Conservation (phyloP, 306 rosid genomes). For the Trichosanthes truncata region DNA sequence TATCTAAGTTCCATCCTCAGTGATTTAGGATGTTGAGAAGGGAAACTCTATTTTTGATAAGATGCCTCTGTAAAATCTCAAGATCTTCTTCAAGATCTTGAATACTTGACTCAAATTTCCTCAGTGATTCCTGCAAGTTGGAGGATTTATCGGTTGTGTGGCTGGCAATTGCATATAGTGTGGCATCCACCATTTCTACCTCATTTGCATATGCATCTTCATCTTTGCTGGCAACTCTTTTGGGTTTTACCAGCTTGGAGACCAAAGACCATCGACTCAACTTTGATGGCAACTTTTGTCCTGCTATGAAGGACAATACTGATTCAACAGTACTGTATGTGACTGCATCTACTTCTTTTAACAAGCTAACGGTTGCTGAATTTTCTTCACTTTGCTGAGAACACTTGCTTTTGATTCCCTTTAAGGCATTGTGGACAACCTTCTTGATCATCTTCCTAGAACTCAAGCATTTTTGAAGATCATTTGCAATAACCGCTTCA, state of each 20-base stretch:
- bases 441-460: slow-evolving; percentile 16
- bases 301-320: slow-evolving; percentile 10
- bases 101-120: slow-evolving; percentile 8
- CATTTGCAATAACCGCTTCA: slow-evolving; percentile 7
- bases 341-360: slow-evolving; percentile 19
- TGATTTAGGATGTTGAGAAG: slow-evolving; percentile 24
- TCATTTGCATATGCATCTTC: slow-evolving; percentile 8
- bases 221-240: slow-evolving; percentile 12
- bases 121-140: slow-evolving; percentile 4
- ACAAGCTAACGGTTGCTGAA: not conserved
- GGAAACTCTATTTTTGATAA: slow-evolving; percentile 27
- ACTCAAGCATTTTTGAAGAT: slow-evolving; percentile 8
- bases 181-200: slow-evolving; percentile 13
- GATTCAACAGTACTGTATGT: slow-evolving; percentile 9
- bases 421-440: slow-evolving; percentile 16
- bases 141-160: slow-evolving; percentile 5
- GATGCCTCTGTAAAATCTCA: slow-evolving; percentile 12
- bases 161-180: slow-evolving; percentile 3
- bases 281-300: slow-evolving; percentile 7
- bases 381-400: not conserved
- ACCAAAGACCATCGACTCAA: slow-evolving; percentile 13
- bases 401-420: slow-evolving; percentile 7
- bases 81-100: slow-evolving; percentile 19
- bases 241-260: slow-evolving; percentile 13
- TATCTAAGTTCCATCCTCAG: slow-evolving; percentile 4